Percentiles rank a stretch among this genome's conserved stretches.
Evolutionary conservation across 164 flowering plant species (phyloP).

Genomic region (Pachysandra terminalis): DNA sequence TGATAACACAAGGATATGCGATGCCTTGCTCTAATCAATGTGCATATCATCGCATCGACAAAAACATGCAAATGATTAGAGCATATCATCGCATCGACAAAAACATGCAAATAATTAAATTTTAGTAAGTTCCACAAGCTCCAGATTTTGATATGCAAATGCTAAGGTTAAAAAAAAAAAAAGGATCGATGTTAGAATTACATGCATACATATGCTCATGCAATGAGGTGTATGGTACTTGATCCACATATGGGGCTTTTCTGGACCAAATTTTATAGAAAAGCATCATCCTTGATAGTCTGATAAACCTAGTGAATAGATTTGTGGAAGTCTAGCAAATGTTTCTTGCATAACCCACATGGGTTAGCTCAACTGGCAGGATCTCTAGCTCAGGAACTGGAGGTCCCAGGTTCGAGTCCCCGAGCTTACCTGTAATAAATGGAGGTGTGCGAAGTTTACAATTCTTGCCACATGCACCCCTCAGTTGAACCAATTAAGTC

Average conservation of each 20-base stretch:
- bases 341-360: neutral
- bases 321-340: neutral
- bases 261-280: neutral
- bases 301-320: neutral
- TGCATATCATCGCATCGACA: neutral
- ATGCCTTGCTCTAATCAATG: neutral
- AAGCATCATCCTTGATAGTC: neutral
- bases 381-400: too few relatives aligned
- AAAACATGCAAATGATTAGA: too few relatives aligned
- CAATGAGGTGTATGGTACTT: neutral
- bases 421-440: too few relatives aligned
- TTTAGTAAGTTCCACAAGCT: neutral
- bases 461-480: neutral
- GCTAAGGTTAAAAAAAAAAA: neutral
- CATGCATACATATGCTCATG: neutral
- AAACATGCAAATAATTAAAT: too few relatives aligned
- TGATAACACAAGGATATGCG: neutral
- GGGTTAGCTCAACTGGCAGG: too few relatives aligned
- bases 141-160: too few relatives aligned
- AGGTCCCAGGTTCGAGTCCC: too few relatives aligned
- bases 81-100: neutral
- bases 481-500: neutral
- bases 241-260: neutral
- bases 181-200: neutral
- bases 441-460: too few relatives aligned